These are phyloP conservation scores for Lachancea cidri DNA, from an alignment of 805 yeast species.

Conservation along the genomic window DNA sequence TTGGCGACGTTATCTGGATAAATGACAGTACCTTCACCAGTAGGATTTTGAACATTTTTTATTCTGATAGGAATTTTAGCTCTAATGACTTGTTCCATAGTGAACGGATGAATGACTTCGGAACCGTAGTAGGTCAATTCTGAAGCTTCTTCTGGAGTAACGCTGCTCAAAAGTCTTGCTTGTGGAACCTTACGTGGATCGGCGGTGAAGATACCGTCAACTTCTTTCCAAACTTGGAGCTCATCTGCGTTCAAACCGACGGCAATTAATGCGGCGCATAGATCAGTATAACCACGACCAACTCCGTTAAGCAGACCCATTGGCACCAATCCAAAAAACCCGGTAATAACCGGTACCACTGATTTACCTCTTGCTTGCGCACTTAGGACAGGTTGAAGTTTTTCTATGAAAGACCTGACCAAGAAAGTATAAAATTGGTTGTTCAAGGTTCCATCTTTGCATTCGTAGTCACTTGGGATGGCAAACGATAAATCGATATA, in stretches of 20 bases:
- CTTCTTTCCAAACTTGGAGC: constrained; percentile 97
- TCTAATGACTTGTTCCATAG: constrained; percentile 97
- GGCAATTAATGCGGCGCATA: constrained; percentile 95
- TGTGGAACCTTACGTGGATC: constrained; percentile 93
- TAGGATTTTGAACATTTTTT: constrained; percentile 91
- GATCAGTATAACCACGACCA: constrained; percentile 96
- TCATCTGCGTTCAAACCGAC: constrained; percentile 92
- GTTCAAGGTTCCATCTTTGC: constrained; percentile 55
- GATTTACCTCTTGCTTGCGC: constrained; percentile 30
- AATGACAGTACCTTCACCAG: constrained; percentile 88
- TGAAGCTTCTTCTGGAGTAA: constrained; percentile 98
- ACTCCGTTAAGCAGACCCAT: constrained; percentile 91
- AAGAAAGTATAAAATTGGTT: constrained; percentile 56
- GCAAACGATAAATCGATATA: constrained; percentile 76
- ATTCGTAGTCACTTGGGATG: constrained; percentile 57
- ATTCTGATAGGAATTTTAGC: constrained; percentile 96
- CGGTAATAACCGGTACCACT: constrained; percentile 86
- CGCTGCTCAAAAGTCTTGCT: constrained; percentile 78
- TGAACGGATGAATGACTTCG: constrained; percentile 97
- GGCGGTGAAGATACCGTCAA: constrained; percentile 97
- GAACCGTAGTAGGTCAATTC: constrained; percentile 97
- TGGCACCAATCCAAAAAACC: constrained; percentile 93
- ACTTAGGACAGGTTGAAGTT: constrained; percentile 39
- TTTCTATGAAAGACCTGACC: constrained; percentile 47
- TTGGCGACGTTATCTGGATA: constrained; percentile 87